Percentiles rank a stretch among this genome's conserved stretches.
Conservation (phyloP, 2,329 filamentous ascomycete genomes). For the Xylariales sp. region DNA sequence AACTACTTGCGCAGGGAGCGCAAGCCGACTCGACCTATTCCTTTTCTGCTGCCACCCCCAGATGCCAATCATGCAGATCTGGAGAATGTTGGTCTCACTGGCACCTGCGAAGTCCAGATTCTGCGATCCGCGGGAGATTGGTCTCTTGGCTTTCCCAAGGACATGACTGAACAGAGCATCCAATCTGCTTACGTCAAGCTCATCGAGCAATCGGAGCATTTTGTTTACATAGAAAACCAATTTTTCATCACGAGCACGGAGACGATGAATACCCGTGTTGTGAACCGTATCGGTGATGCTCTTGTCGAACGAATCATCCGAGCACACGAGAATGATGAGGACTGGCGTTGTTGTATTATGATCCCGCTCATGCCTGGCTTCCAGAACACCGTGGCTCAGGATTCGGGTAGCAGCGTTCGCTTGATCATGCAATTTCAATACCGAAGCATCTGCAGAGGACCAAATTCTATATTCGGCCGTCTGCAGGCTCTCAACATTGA, state of each 20-base stretch:
- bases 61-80: slow-evolving; percentile 86
- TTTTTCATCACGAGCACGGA: slow-evolving; percentile 95
- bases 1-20: slow-evolving; percentile 92
- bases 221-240: slow-evolving; percentile 98
- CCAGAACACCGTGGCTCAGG: slow-evolving; percentile 90
- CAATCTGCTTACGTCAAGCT: slow-evolving; percentile 93
- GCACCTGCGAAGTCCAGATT: slow-evolving; percentile 95
- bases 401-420: slow-evolving; percentile 90
- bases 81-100: slow-evolving; percentile 80
- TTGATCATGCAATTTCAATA: slow-evolving; percentile 97
- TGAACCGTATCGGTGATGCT: slow-evolving; percentile 92
- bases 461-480: slow-evolving; percentile 86
- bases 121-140: slow-evolving; percentile 84
- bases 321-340: slow-evolving; percentile 76
- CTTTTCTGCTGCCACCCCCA: slow-evolving; percentile 87
- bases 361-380: slow-evolving; percentile 98
- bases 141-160: slow-evolving; percentile 74
- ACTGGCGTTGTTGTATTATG: slow-evolving; percentile 85
- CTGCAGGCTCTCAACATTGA: slow-evolving; percentile 77
- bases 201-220: slow-evolving; percentile 93
- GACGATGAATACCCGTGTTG: slow-evolving; percentile 79
- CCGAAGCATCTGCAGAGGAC: slow-evolving; percentile 89
- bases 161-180: slow-evolving; percentile 87
- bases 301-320: slow-evolving; percentile 87
- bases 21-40: slow-evolving; percentile 88